Evolutionary conservation across 352 stramenopile species (phyloP), one percentile per base, ranked within the genome.

Genomic region (Achlya hypogyna): DNA sequence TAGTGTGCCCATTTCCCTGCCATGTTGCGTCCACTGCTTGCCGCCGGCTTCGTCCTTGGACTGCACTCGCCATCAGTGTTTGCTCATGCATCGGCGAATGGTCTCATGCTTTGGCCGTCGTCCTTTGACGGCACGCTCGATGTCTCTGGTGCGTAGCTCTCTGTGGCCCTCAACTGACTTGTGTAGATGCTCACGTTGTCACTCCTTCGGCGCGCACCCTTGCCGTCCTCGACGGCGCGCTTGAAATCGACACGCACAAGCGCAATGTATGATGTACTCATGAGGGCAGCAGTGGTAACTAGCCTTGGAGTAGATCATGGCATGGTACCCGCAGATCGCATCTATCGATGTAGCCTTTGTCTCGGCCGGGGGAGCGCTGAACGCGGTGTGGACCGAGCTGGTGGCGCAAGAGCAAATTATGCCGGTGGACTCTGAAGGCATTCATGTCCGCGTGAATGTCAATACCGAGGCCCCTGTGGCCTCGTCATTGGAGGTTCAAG

Each of bases 371-470:
- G 2, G 10, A 16, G 31, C 25, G 25, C 25, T 16, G 31, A 56
- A 20, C 31, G 14, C 38, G 38, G n/a, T 20, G 31, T 56, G 49
- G 49, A 20, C n/a, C 25, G 25, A 56, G 31, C 20, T 22, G 10
- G 12, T 56, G 10, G 49, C 49, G 31, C 49, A 56, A 56, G 49
- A 56, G 31, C 25, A 56, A 56, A 20, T 16, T 16, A 56, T 56
- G 49, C 25, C 25, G 1, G 31, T 35, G 3, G 25, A 58, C 23
- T 25, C 60, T 5, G 40, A 49, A 27, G 60, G 60, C 12, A 34
- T 67, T 10, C 60, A 67, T n/a, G 42, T 67, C 20, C 60, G 60
- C 20, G 47, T 67, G 23, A 31, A 65, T 53, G 28, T 22, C 18
- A 18, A 8, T 27, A 38, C 18, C 16, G 12, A 34, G 32, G 27